Evolutionary conservation across 768 basidiomycete genomes (phyloP).

Genomic region (Xerocomellus amylosporus): DNA sequence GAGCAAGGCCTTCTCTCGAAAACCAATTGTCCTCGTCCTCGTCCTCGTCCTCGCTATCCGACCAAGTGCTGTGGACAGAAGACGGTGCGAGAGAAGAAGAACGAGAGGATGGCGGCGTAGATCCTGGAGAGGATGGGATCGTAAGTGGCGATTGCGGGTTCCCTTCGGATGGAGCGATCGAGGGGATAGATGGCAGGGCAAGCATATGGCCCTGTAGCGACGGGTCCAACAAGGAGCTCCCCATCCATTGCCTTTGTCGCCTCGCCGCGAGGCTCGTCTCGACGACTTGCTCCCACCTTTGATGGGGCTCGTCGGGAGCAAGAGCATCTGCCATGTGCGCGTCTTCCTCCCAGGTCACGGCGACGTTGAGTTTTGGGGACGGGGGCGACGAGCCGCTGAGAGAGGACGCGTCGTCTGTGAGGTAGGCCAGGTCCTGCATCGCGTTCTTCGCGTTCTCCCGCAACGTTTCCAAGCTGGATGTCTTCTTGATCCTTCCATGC

Average conservation of each 20-base stretch:
- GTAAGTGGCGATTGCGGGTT: slow-evolving; percentile 26
- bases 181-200: slow-evolving; percentile 31
- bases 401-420: slow-evolving; percentile 20
- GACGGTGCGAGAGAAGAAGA: slow-evolving; percentile 19
- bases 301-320: not conserved
- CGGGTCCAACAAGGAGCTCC: not conserved
- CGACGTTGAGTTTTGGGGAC: slow-evolving; percentile 17
- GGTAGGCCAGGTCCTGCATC: slow-evolving; percentile 10
- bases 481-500: slow-evolving; percentile 29
- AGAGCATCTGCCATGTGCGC: slow-evolving; percentile 6
- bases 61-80: not conserved
- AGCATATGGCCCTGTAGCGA: slow-evolving; percentile 7
- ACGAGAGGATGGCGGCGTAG: slow-evolving; percentile 17
- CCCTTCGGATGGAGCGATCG: slow-evolving; percentile 18
- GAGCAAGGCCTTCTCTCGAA: not conserved
- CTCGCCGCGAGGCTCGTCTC: slow-evolving; percentile 8
- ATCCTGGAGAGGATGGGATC: slow-evolving; percentile 19
- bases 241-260: not conserved
- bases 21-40: slow-evolving; percentile 9
- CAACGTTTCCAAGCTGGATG: slow-evolving; percentile 45
- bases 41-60: slow-evolving; percentile 12
- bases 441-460: slow-evolving; percentile 12
- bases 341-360: slow-evolving; percentile 16
- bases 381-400: slow-evolving; percentile 17
- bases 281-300: slow-evolving; percentile 17